phyloP scores from a whole-genome alignment of 306 rosid species.

The Dicorynia guianensis region DNA sequence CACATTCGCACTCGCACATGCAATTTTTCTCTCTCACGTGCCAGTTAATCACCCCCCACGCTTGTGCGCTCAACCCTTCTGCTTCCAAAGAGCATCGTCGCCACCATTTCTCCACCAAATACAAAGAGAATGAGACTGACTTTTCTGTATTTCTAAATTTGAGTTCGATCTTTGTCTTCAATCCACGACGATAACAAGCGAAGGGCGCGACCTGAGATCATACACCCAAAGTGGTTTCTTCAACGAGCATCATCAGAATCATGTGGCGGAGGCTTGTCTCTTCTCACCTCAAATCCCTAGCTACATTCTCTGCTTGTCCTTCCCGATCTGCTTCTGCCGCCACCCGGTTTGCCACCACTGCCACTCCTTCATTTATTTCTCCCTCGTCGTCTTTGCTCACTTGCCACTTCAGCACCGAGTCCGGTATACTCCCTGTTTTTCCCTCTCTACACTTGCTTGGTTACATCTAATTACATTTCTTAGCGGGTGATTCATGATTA shows the following conservation, averaged over 20 bases:
- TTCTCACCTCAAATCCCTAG: constrained; percentile 72
- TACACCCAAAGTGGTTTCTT: not conserved
- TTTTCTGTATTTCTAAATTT: not conserved
- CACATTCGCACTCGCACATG: too few relatives aligned
- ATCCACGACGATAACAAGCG: not conserved
- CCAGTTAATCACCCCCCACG: too few relatives aligned
- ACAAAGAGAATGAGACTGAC: not conserved
- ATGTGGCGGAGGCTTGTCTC: constrained; percentile 80
- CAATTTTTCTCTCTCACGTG: too few relatives aligned
- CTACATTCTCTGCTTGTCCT: constrained; percentile 40
- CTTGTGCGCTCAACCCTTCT: too few relatives aligned
- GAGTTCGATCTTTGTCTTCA: not conserved
- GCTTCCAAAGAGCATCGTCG: too few relatives aligned
- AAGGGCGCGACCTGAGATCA: constrained; percentile 42
- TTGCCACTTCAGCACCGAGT: constrained; percentile 56
- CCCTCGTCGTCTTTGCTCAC: constrained; percentile 14
- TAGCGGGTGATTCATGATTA: not conserved
- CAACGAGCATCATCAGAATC: not conserved
- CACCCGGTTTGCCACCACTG: constrained; percentile 39
- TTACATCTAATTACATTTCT: not conserved
- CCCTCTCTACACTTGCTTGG: not conserved
- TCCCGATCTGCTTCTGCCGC: constrained; percentile 58
- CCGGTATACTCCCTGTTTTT: constrained; percentile 51
- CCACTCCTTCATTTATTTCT: constrained; percentile 31
- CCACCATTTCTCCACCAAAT: not conserved